These are phyloP conservation scores for Pseudogymnoascus sp. DNA, from an alignment of 2,329 filamentous ascomycete genomes.

Conservation along the genomic window DNA sequence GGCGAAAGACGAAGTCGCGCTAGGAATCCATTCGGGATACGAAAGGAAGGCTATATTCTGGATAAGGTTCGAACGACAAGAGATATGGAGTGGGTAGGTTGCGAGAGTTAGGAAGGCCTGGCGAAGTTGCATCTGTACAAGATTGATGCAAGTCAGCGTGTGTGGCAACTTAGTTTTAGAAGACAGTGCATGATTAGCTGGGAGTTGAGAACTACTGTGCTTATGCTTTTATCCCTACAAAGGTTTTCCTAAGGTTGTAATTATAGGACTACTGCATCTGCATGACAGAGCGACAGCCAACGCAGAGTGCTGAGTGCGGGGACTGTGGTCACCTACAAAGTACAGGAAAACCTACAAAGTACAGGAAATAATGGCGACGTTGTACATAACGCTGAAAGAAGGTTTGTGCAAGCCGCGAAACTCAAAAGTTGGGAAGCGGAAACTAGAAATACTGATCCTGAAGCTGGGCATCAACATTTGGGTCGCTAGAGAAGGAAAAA, in stretches of 20 bases:
- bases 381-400: not conserved
- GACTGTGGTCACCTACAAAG: not conserved
- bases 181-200: not conserved
- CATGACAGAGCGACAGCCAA: not conserved
- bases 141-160: not conserved
- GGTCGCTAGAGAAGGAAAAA: not conserved
- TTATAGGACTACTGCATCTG: not conserved
- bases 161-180: not conserved
- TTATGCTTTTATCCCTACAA: not conserved
- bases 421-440: not conserved
- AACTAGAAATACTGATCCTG: not conserved
- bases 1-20: not conserved
- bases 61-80: not conserved
- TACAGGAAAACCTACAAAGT: not conserved
- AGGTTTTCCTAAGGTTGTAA: not conserved
- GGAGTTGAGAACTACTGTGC: not conserved
- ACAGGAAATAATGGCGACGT: not conserved
- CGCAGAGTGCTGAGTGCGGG: not conserved
- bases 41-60: not conserved
- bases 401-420: not conserved
- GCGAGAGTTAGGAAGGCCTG: not conserved
- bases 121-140: not conserved
- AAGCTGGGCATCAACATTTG: not conserved
- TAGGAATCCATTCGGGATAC: not conserved
- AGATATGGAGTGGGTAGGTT: not conserved